Evolutionary conservation across 352 stramenopile species (phyloP).

Genomic region (Pythium aphanidermatum): DNA sequence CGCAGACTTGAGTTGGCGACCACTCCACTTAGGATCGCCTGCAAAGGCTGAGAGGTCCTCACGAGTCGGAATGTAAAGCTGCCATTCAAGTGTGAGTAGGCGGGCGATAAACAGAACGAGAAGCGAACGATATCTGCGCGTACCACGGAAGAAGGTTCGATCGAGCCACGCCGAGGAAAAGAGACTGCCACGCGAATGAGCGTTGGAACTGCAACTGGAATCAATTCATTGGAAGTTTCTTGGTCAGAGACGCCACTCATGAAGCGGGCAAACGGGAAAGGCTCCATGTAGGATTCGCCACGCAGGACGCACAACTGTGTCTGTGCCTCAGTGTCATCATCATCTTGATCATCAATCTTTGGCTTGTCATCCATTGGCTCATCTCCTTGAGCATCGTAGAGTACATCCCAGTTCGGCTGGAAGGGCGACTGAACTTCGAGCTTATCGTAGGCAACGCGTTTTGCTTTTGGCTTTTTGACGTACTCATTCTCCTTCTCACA

Average conservation of each 20-base stretch:
- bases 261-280: constrained; percentile 50
- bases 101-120: not conserved
- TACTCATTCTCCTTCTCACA: constrained; percentile 19
- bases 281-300: constrained; percentile 53
- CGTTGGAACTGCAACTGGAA: constrained; percentile 60
- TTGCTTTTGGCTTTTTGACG: constrained; percentile 55
- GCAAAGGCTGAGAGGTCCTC: constrained; percentile 5
- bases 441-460: constrained; percentile 63
- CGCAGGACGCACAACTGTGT: constrained; percentile 50
- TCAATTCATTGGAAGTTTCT: constrained; percentile 3
- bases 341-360: constrained; percentile 9
- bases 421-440: constrained; percentile 50
- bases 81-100: too few relatives aligned
- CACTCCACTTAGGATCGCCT: constrained; percentile 16
- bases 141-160: constrained; percentile 66
- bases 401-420: constrained; percentile 43
- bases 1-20: constrained; percentile 1
- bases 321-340: not conserved
- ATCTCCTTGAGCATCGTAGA: constrained; percentile 27
- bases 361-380: not conserved
- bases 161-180: constrained; percentile 46
- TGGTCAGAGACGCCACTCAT: not conserved
- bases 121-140: constrained; percentile 1
- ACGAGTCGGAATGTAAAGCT: constrained; percentile 20
- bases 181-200: constrained; percentile 55